These are phyloP conservation scores for Zopfia rhizophila DNA, from an alignment of 2,329 filamentous ascomycete species.

Conservation along the genomic window DNA sequence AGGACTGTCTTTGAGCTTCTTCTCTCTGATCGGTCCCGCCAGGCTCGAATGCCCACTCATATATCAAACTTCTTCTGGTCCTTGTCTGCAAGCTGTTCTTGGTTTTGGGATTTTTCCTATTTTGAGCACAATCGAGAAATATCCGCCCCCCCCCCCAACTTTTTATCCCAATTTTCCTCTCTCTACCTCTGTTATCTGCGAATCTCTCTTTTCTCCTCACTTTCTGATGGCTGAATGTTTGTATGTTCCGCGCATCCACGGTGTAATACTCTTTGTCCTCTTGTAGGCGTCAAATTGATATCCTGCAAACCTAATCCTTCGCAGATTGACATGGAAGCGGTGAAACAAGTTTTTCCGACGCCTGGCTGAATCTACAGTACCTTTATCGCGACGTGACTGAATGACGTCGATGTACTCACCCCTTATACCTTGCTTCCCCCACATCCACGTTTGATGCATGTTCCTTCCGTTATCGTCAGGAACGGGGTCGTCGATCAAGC, in stretches of 20 bases:
- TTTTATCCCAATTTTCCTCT: slow-evolving; percentile 12
- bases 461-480: no score
- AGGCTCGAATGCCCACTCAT: slow-evolving; percentile 3
- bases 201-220: slow-evolving; percentile 5
- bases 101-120: slow-evolving; percentile 17
- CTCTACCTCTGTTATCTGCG: slow-evolving; percentile 20
- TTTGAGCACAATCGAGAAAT: slow-evolving; percentile 16
- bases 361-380: no score
- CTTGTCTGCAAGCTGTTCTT: slow-evolving; percentile 10
- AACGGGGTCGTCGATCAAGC: no score
- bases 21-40: slow-evolving; percentile 7
- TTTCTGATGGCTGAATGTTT: slow-evolving; percentile 25
- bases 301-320: no score
- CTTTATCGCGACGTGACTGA: no score
- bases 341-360: no score
- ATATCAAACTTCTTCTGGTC: slow-evolving; percentile 7
- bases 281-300: slow-evolving; percentile 26
- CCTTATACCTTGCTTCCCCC: no score
- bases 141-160: not conserved
- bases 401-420: no score
- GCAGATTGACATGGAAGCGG: no score
- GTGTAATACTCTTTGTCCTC: slow-evolving; percentile 35
- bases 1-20: slow-evolving; percentile 33
- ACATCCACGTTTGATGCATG: no score
- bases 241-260: slow-evolving; percentile 33